A percentile compares a stretch with the other conserved stretches of the same genome.
Evolutionary conservation across 2,329 filamentous ascomycete genomes (phyloP).

Genomic region (Hortaea sp.): DNA sequence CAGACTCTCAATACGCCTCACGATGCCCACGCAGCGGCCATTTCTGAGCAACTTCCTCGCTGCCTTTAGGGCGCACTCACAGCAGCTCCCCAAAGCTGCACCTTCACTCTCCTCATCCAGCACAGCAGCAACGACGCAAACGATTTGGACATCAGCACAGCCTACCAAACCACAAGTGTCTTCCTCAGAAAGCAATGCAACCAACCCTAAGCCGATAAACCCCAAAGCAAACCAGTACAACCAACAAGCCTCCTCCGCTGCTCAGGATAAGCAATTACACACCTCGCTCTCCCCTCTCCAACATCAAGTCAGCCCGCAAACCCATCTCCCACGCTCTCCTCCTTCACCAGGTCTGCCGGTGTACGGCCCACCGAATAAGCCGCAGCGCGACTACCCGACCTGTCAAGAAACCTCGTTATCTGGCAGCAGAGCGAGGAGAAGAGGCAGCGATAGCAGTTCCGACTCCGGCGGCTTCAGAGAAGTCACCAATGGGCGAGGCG

Average conservation of each 20-base stretch:
- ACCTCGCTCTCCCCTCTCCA: slow-evolving; percentile 25
- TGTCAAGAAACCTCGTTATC: slow-evolving; percentile 15
- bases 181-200: slow-evolving; percentile 10
- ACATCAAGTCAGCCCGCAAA: slow-evolving; percentile 27
- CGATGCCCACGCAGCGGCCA: slow-evolving; percentile 54
- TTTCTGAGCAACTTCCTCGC: slow-evolving; percentile 60
- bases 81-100: slow-evolving; percentile 47
- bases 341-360: slow-evolving; percentile 23
- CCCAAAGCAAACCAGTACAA: slow-evolving; percentile 30
- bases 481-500: slow-evolving; percentile 61
- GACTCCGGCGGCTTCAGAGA: slow-evolving; percentile 70
- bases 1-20: slow-evolving; percentile 8
- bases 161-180: slow-evolving; percentile 10
- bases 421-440: slow-evolving; percentile 29
- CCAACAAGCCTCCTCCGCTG: slow-evolving; percentile 8
- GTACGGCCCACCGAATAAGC: slow-evolving; percentile 26
- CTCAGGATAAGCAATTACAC: slow-evolving; percentile 32
- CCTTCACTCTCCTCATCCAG: slow-evolving; percentile 32
- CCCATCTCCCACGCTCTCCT: slow-evolving; percentile 27
- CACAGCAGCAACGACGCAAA: slow-evolving; percentile 26
- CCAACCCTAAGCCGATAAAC: slow-evolving; percentile 38
- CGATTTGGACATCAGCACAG: slow-evolving; percentile 17
- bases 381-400: slow-evolving; percentile 23
- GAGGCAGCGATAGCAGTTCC: slow-evolving; percentile 64
- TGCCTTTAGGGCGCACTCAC: slow-evolving; percentile 55